phyloP scores from a whole-genome alignment of 1,284 basidiomycete genomes.

The Rhodotorula mucilaginosa region DNA sequence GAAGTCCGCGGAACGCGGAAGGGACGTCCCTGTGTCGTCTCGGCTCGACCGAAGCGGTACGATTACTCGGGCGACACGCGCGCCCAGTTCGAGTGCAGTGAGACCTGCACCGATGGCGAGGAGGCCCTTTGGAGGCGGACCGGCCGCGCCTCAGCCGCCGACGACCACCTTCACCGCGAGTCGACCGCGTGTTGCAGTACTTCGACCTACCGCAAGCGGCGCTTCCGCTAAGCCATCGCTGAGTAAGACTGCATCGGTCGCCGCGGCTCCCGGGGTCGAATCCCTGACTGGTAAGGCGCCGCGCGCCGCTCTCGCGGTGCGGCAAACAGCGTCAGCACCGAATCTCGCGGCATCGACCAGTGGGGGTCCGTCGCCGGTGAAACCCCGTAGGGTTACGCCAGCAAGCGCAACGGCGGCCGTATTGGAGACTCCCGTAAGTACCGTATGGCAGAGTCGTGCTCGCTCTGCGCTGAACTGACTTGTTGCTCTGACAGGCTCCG shows the following conservation, averaged over 20 bases:
- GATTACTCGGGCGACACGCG: no score
- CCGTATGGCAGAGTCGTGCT: background rate
- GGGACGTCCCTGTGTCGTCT: no score
- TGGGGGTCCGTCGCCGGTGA: background rate
- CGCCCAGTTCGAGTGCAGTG: no score
- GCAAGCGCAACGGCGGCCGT: background rate
- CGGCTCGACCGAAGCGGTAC: no score
- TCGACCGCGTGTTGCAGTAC: background rate
- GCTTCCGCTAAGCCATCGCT: conserved; percentile 8
- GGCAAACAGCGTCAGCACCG: background rate
- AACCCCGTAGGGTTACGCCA: no score
- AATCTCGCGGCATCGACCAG: no score
- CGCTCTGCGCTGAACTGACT: background rate
- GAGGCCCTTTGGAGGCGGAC: no score
- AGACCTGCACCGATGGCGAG: no score
- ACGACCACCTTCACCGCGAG: background rate
- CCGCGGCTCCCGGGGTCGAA: background rate
- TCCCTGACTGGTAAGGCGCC: background rate
- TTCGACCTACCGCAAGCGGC: no score
- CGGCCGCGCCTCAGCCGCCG: no score
- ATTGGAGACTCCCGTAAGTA: background rate
- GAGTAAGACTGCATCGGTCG: background rate
- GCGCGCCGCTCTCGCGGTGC: conserved; percentile 7
- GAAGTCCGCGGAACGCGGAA: background rate
- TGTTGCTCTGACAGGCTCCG: no score